phyloP scores from a whole-genome alignment of 257 asterid genomes.

The Jaltomata sinuosa region DNA sequence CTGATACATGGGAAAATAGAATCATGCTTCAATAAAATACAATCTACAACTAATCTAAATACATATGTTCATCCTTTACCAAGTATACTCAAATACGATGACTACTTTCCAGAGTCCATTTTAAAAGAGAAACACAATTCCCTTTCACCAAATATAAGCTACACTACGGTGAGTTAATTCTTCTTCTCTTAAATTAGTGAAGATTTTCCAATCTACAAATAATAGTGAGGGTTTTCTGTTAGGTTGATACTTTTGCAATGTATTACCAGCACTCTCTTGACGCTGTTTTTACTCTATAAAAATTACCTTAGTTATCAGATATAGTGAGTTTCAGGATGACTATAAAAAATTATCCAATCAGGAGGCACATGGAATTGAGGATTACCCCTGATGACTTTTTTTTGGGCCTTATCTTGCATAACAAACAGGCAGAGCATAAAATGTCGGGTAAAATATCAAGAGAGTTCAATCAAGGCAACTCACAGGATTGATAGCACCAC shows the following conservation, averaged over 20 bases:
- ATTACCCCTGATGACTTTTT: neutral
- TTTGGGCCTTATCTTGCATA: neutral
- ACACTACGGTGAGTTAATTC: neutral
- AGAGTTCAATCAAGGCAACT: slow-evolving; percentile 25
- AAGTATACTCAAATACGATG: neutral
- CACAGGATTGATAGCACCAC: slow-evolving; percentile 87
- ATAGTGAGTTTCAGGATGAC: neutral
- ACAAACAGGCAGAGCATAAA: neutral
- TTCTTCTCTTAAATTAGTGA: neutral
- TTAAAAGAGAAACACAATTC: neutral
- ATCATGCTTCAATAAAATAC: neutral
- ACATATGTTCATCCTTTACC: neutral
- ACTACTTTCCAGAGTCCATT: neutral
- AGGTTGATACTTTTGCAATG: neutral
- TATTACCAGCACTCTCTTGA: neutral
- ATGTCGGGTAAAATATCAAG: neutral
- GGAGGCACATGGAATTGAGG: neutral
- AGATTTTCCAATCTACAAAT: neutral
- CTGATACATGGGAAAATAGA: slow-evolving; percentile 24
- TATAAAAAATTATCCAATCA: neutral
- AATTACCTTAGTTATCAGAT: neutral
- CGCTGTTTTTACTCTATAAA: neutral
- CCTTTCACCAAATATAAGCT: neutral
- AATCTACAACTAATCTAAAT: neutral
- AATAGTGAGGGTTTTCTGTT: neutral